Evolutionary conservation across 2,329 filamentous ascomycete genomes (phyloP).

Genomic region (Didymella segeticola): DNA sequence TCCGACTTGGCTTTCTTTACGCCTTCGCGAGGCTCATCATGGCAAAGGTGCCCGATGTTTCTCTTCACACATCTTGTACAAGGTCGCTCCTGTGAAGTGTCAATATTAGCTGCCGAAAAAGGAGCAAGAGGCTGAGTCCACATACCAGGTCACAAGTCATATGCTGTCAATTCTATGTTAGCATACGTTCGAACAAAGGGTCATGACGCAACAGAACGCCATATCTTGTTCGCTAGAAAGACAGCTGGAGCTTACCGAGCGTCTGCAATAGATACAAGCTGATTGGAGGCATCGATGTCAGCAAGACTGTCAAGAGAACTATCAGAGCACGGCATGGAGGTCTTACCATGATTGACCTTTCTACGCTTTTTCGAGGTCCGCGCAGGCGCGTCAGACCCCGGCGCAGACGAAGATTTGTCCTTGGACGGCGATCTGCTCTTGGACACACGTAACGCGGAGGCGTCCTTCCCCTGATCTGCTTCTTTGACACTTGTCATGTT

Average conservation of each 20-base stretch:
- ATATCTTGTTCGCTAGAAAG: constrained; percentile 28
- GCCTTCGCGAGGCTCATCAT: constrained; percentile 89
- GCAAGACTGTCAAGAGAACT: constrained; percentile 32
- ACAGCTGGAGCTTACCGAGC: constrained; percentile 54
- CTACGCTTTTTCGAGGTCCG: constrained; percentile 57
- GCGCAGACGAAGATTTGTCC: constrained; percentile 37
- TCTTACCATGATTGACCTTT: constrained; percentile 61
- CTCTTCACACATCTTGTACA: constrained; percentile 98
- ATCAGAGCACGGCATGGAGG: constrained; percentile 31
- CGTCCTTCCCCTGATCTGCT: constrained; percentile 37
- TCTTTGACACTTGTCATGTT: constrained; percentile 43
- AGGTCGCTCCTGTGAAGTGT: constrained; percentile 76
- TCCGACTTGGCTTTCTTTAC: constrained; percentile 78
- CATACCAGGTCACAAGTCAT: constrained; percentile 62
- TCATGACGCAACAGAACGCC: constrained; percentile 12
- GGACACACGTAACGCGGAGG: constrained; percentile 32
- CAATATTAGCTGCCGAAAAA: constrained; percentile 42
- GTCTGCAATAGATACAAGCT: constrained; percentile 62
- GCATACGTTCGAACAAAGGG: constrained; percentile 35
- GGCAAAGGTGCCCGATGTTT: constrained; percentile 97
- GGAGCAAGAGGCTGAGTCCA: constrained; percentile 16
- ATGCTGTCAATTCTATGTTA: constrained; percentile 51
- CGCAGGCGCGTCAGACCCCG: constrained; percentile 39
- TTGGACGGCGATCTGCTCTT: constrained; percentile 40
- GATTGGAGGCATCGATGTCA: constrained; percentile 33